A percentile compares a stretch with the other conserved stretches of the same genome.
phyloP scores from a whole-genome alignment of 352 stramenopile species.

The Globisporangium takayamanum region DNA sequence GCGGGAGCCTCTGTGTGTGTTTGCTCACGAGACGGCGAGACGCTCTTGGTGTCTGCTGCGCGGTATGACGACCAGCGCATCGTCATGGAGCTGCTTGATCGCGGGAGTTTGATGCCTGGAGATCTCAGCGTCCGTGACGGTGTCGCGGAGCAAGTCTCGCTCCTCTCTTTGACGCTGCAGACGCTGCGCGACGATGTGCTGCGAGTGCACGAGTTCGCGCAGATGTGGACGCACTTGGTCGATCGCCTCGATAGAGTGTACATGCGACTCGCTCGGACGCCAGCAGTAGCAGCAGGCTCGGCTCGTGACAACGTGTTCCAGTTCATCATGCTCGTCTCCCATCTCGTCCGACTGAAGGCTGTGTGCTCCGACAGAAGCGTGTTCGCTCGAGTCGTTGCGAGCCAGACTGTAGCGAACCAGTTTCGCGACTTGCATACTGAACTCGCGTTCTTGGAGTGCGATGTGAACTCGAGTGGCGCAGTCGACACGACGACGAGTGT shows the following conservation, averaged over 20 bases:
- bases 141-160: no score
- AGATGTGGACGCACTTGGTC: background rate
- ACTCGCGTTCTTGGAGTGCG: background rate
- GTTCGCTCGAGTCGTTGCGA: background rate
- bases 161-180: background rate
- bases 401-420: background rate
- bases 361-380: background rate
- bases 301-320: background rate
- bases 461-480: background rate
- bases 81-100: no score
- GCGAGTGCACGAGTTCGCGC: slow-evolving; percentile 1
- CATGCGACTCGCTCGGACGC: background rate
- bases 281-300: background rate
- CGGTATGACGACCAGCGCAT: no score
- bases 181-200: background rate
- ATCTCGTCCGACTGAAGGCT: background rate
- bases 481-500: no score
- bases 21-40: no score
- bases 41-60: no score
- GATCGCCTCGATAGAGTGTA: background rate
- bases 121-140: no score
- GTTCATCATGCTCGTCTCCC: background rate
- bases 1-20: no score
- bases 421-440: slow-evolving; percentile 2
- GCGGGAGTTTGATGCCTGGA: no score